Evolutionary conservation across 176 grass and related monocot genomes (phyloP), one percentile per base, ranked within the genome.

Genomic region (Cenchrus fungigraminus): DNA sequence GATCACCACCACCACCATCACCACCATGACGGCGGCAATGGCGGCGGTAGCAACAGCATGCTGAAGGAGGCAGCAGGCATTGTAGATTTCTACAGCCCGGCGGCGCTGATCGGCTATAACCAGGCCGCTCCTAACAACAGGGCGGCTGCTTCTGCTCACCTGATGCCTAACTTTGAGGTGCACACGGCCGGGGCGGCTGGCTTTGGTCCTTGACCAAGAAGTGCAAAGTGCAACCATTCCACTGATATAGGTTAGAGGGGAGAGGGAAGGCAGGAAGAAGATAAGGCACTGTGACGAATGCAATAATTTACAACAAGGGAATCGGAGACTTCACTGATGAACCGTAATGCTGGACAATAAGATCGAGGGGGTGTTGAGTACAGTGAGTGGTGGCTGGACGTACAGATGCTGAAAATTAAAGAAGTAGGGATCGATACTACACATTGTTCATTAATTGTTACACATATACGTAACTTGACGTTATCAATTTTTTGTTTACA

Each of bases 91-190:
- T 95, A 95, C 77, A 92, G 69, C 77, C 71, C 80, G 5, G 63
- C 87, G 71, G 83, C 91, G 71, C 83, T 95, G 50, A 90, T 98
- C 51, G 86, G 79, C 29, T 94, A 94, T 74, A 90, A 76, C 81
- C 96, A 94, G 85, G 86, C 78, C 13, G 84, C 85, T 55, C 88
- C 91, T 63, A 88, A 77, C 62, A 84, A 50, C 61, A 92, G 91
- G 78, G 79, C 70, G 45, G 70, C 69, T 60, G 71, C 91, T 57
- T 79, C 87, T 16, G 59, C 87, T 73, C 93, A 91, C 85, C 67
- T 98, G 80, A 86, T 94, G 80, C 91, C 87, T 89, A 93, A 92
- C 88, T 95, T 95, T 66, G 86, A 92, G 57, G 65, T 95, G 80
- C 96, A 98, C 91, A 87, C 87, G n/a, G 82, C 77, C 61, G 96